Percentiles rank a stretch among this genome's conserved stretches.
These are phyloP conservation scores for Vigna trinervia DNA, from an alignment of 306 rosid genomes.

Conservation along the genomic window DNA sequence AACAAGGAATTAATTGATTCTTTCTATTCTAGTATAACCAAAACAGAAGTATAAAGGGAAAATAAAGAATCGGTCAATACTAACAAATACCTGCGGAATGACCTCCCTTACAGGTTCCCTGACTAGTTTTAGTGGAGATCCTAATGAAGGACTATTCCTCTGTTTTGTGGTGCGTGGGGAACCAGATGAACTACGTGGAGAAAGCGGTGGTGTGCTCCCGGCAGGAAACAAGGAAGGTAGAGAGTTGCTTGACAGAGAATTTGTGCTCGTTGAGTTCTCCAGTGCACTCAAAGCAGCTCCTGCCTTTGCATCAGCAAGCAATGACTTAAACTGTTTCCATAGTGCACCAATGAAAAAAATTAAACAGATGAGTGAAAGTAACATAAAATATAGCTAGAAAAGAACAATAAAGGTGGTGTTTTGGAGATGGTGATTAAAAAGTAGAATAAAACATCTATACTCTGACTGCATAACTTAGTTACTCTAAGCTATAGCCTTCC, in stretches of 20 bases:
- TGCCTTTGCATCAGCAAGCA: conserved; percentile 68
- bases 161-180: conserved; percentile 74
- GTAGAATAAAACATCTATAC: background rate
- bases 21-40: conserved; percentile 25
- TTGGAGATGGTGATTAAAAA: conserved; percentile 31
- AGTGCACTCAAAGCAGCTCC: conserved; percentile 55
- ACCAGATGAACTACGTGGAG: conserved; percentile 83
- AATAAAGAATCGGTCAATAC: conserved; percentile 30
- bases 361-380: conserved; percentile 1
- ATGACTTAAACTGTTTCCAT: conserved; percentile 67
- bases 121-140: conserved; percentile 72
- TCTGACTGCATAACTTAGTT: conserved; percentile 16
- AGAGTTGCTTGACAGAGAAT: conserved; percentile 52
- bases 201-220: conserved; percentile 81
- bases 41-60: conserved; percentile 1
- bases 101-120: conserved; percentile 72
- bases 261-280: conserved; percentile 56
- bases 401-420: background rate
- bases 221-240: conserved; percentile 73
- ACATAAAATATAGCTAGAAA: conserved; percentile 20
- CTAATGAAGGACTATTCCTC: conserved; percentile 68
- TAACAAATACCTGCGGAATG: conserved; percentile 73
- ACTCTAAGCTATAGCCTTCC: conserved; percentile 31
- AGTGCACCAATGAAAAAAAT: conserved; percentile 38
- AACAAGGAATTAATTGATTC: conserved; percentile 30